Base-by-base conservation (phyloP, 164 flowering plant genomes). In the Brasenia schreberi region DNA sequence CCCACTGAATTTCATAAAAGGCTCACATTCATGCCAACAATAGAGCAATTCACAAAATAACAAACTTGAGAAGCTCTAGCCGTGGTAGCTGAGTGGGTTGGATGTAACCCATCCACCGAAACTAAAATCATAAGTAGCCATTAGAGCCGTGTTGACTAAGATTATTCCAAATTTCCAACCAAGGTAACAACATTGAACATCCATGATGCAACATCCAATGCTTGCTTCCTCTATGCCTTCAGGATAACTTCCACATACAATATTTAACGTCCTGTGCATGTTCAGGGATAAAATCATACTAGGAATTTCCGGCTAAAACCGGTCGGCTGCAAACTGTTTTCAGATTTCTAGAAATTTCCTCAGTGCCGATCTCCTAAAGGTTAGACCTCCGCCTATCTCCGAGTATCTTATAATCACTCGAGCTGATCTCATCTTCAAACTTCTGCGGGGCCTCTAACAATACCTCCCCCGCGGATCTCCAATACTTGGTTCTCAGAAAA, bases 121-220 rank as follows among this genome's bases (percentile, higher is more conserved):
- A 71, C 77, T 80, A 68, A 74, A 78, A 65, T 78, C 81, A 45
- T 80, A 74, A 39, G 77, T 80, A n/a, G 79, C 81, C 83, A 77
- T 80, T 67, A 77, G 74, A 14, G 83, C 79, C 67, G 77, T 77
- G 67, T 80, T 80, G 45, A 77, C 83, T 52, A 80, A 70, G 65
- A 80, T 77, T 44, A 80, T 74, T 59, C 81, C n/a, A n/a, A n/a
- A n/a, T n/a, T n/a, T n/a, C n/a, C 83, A 64, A 80, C 83, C 18
- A 79, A 80, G 65, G 81, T 78, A 67, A 78, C 79, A 68, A 74
- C 76, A 70, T 76, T 80, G 76, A 80, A 80, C 81, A 76, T 68
- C 83, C 83, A 80, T 18, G 81, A 77, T 1, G 76, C 79, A 23
- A 73, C 76, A 70, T 78, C 83, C 64, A 78, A 1, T 17, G 77